phyloP scores from a whole-genome alignment of 441 rosid genomes.

The Arabidopsis lyrata region DNA sequence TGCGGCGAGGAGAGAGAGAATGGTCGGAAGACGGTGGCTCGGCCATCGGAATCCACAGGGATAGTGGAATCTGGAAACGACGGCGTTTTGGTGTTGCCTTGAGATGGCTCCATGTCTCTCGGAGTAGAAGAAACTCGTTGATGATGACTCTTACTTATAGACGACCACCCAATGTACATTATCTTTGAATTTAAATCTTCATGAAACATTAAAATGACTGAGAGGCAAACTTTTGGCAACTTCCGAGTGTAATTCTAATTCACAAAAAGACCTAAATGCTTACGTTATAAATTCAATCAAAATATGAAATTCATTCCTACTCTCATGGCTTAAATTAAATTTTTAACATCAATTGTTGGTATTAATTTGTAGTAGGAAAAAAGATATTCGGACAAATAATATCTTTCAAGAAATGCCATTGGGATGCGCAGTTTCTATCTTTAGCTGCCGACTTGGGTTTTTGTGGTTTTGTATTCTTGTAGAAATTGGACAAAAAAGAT shows the following conservation, averaged over 20 bases:
- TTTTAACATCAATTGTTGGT: not conserved
- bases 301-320: not conserved
- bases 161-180: not conserved
- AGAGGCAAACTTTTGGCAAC: slow-evolving; percentile 13
- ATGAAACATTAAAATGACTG: not conserved
- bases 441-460: not conserved
- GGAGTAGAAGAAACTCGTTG: not conserved
- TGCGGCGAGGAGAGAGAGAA: slow-evolving; percentile 65
- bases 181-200: not conserved
- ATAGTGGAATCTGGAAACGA: slow-evolving; percentile 34
- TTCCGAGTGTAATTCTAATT: not conserved
- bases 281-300: not conserved
- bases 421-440: not conserved
- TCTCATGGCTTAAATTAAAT: not conserved
- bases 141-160: not conserved
- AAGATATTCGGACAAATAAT: slow-evolving; percentile 6
- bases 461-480: slow-evolving; percentile 5
- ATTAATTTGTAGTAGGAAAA: not conserved
- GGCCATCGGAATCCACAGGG: slow-evolving; percentile 55
- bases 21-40: slow-evolving; percentile 70
- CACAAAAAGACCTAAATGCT: not conserved
- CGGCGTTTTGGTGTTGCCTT: not conserved
- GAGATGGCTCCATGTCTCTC: slow-evolving; percentile 9
- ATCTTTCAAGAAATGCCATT: not conserved
- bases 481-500: not conserved